These are phyloP conservation scores for Erysimum pusillum DNA, from an alignment of 441 rosid species.

Conservation along the genomic window DNA sequence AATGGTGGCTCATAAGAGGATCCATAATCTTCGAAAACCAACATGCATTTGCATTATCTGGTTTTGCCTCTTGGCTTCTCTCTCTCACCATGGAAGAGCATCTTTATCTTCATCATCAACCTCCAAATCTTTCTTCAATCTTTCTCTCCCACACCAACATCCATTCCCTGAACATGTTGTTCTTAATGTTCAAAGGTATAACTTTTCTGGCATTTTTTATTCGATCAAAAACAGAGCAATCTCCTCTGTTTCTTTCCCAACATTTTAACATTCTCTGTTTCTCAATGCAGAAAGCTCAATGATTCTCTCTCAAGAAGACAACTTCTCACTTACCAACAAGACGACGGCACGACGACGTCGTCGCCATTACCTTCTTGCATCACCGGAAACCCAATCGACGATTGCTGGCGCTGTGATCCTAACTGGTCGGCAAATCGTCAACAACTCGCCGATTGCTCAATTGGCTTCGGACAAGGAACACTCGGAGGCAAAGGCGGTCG, in stretches of 20 bases:
- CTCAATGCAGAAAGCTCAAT: conserved; percentile 66
- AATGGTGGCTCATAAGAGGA: conserved; percentile 47
- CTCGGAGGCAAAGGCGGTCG: conserved; percentile 85
- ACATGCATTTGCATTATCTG: conserved; percentile 55
- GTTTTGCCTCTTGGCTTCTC: conserved; percentile 48
- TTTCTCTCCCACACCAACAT: conserved; percentile 80
- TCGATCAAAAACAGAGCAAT: conserved; percentile 47
- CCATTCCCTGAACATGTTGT: conserved; percentile 84
- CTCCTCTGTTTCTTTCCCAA: conserved; percentile 33
- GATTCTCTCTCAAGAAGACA: conserved; percentile 65
- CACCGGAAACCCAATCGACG: conserved; percentile 92
- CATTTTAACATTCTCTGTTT: not conserved
- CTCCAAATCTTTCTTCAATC: conserved; percentile 50
- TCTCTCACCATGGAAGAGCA: conserved; percentile 40
- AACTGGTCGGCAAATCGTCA: conserved; percentile 82
- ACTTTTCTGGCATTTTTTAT: not conserved
- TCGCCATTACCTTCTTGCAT: conserved; percentile 50
- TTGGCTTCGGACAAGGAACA: conserved; percentile 79
- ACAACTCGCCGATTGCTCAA: conserved; percentile 77
- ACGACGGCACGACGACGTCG: conserved; percentile 46
- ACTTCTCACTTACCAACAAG: conserved; percentile 47
- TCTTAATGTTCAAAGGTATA: conserved; percentile 69
- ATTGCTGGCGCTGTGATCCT: conserved; percentile 92
- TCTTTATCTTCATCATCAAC: conserved; percentile 27
- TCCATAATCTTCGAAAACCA: conserved; percentile 48